phyloP scores from a whole-genome alignment of 371 early-diverging fungal genomes.

The Batkoa obscura region DNA sequence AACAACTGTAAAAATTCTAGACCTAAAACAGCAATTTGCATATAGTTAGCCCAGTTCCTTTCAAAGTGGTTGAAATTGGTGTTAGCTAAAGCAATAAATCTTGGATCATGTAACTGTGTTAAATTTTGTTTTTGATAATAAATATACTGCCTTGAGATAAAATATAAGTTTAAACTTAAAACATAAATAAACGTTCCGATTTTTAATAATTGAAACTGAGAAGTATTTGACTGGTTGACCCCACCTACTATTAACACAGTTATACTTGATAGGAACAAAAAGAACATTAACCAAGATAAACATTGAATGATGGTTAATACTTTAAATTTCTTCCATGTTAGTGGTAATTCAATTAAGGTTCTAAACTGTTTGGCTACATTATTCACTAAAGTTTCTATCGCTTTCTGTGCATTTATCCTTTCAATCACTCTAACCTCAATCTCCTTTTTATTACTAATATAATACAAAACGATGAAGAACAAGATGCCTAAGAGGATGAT shows the following conservation, averaged over 20 bases:
- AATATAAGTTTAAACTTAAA: slow-evolving; percentile 17
- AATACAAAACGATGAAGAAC: not conserved
- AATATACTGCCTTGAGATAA: slow-evolving; percentile 19
- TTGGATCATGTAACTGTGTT: slow-evolving; percentile 14
- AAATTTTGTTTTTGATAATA: slow-evolving; percentile 16
- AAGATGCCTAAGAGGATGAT: not conserved
- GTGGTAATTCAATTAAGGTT: not conserved
- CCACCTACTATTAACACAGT: not conserved
- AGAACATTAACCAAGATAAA: not conserved
- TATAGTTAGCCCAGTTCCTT: slow-evolving; percentile 13
- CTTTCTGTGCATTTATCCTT: slow-evolving; percentile 3
- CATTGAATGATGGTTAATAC: not conserved
- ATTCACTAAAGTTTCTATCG: not conserved
- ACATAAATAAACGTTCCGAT: slow-evolving; percentile 13
- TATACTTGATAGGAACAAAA: not conserved
- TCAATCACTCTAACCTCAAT: not conserved
- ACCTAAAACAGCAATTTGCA: slow-evolving; percentile 16
- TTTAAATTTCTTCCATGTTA: not conserved
- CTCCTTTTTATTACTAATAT: not conserved
- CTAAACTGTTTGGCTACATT: not conserved
- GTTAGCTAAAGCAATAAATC: slow-evolving; percentile 16
- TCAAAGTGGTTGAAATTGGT: slow-evolving; percentile 16
- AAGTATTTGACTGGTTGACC: too few relatives aligned
- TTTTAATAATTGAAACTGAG: too few relatives aligned
- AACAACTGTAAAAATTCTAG: slow-evolving; percentile 21